phyloP scores from a whole-genome alignment of 257 asterid species.

The Salvia rosmarinus region DNA sequence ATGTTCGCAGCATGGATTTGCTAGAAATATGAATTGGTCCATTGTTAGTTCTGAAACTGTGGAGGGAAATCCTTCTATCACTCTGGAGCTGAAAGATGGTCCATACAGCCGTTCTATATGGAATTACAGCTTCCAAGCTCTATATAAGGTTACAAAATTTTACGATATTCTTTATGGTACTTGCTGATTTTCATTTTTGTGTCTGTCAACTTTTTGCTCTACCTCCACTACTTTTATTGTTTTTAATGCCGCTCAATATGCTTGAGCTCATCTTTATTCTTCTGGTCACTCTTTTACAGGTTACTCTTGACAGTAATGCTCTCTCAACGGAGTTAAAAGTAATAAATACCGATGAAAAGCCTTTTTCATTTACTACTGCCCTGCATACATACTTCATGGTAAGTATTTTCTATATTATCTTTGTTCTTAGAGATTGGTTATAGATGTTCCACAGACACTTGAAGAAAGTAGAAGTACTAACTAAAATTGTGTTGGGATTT shows the following conservation, averaged over 20 bases:
- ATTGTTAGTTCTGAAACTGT: constrained; percentile 67
- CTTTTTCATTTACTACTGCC: constrained; percentile 89
- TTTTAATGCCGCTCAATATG: background rate
- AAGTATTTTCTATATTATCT: constrained; percentile 37
- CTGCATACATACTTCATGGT: constrained; percentile 91
- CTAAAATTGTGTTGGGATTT: constrained; percentile 2
- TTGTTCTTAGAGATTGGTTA: constrained; percentile 1
- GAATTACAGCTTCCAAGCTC: constrained; percentile 89
- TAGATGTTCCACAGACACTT: constrained; percentile 14
- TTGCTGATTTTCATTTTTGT: background rate
- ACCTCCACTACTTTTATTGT: background rate
- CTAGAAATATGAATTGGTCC: constrained; percentile 86
- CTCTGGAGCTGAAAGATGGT: constrained; percentile 88
- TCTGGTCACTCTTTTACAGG: constrained; percentile 51
- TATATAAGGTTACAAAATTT: constrained; percentile 64
- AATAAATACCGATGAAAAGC: constrained; percentile 76
- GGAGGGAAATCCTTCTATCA: constrained; percentile 69
- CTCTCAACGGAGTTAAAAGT: constrained; percentile 83
- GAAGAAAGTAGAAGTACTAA: background rate
- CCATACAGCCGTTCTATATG: constrained; percentile 94
- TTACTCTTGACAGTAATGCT: constrained; percentile 60
- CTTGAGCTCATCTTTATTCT: constrained; percentile 28
- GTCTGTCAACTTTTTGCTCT: constrained; percentile 12
- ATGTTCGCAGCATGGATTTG: constrained; percentile 92
- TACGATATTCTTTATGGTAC: background rate